Evolutionary conservation across 768 basidiomycete genomes (phyloP).

Genomic region (Leccinum fibrillosum): DNA sequence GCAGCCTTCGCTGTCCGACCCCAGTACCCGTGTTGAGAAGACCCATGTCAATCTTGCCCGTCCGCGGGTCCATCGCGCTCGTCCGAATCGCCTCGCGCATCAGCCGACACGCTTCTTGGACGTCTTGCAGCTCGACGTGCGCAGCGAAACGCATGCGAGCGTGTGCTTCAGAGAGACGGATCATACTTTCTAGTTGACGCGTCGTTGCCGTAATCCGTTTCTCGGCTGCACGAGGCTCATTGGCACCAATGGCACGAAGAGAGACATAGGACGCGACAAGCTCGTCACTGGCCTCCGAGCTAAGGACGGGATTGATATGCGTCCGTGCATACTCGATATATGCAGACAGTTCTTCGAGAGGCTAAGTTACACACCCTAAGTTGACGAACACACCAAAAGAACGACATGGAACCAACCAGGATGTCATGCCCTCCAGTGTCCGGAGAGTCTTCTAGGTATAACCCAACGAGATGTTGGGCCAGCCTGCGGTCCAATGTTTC

Average conservation of each 20-base stretch:
- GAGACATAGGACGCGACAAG: slow-evolving; percentile 90
- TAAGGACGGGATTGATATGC: slow-evolving; percentile 81
- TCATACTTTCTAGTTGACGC: slow-evolving; percentile 95
- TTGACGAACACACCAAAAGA: neutral
- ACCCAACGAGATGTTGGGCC: slow-evolving; percentile 87
- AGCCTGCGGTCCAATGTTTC: slow-evolving; percentile 81
- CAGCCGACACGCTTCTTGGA: slow-evolving; percentile 87
- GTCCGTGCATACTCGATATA: slow-evolving; percentile 93
- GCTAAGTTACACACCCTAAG: slow-evolving; percentile 44
- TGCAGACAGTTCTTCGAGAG: slow-evolving; percentile 84
- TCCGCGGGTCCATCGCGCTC: slow-evolving; percentile 91
- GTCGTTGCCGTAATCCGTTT: slow-evolving; percentile 98
- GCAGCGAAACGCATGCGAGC: slow-evolving; percentile 92
- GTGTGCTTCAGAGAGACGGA: slow-evolving; percentile 93
- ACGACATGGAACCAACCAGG: slow-evolving; percentile 51
- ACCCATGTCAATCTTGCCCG: slow-evolving; percentile 97
- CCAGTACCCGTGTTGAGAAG: slow-evolving; percentile 93
- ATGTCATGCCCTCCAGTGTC: slow-evolving; percentile 57
- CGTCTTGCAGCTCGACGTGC: slow-evolving; percentile 84
- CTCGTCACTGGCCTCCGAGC: slow-evolving; percentile 78
- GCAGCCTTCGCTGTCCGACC: slow-evolving; percentile 76
- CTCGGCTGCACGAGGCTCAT: slow-evolving; percentile 83
- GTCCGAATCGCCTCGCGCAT: slow-evolving; percentile 97
- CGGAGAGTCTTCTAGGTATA: slow-evolving; percentile 92
- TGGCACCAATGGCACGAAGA: slow-evolving; percentile 83